phyloP scores from a whole-genome alignment of 1,139 yeast species.

The Debaryomyces psychrophilus region DNA sequence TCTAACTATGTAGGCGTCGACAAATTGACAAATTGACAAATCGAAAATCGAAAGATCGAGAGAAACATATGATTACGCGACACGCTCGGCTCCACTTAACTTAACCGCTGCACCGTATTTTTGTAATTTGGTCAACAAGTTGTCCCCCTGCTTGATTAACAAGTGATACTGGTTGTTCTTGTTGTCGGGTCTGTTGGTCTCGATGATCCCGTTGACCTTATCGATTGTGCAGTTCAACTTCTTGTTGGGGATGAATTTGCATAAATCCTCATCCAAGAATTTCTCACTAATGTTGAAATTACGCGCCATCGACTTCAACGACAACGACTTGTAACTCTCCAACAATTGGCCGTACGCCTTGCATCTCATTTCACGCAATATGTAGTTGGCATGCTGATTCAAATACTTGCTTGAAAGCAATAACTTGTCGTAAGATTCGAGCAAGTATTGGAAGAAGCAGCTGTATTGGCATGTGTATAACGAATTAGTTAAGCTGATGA shows the following conservation, averaged over 20 bases:
- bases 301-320: constrained; percentile 89
- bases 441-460: constrained; percentile 74
- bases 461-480: constrained; percentile 89
- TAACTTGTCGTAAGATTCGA: constrained; percentile 77
- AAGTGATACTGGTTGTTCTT: constrained; percentile 92
- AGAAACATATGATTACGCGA: constrained; percentile 20
- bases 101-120: constrained; percentile 97
- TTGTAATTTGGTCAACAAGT: constrained; percentile 88
- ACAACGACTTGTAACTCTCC: constrained; percentile 90
- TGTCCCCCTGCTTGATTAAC: constrained; percentile 90
- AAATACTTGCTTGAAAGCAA: constrained; percentile 76
- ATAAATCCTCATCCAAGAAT: constrained; percentile 78
- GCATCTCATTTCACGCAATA: constrained; percentile 90
- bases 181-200: constrained; percentile 94
- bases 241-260: constrained; percentile 90
- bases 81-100: constrained; percentile 86
- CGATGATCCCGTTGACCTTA: constrained; percentile 92
- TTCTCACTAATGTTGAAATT: constrained; percentile 87
- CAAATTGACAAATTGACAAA: too few relatives aligned
- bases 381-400: constrained; percentile 77
- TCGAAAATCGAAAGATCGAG: too few relatives aligned
- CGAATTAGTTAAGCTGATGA: constrained; percentile 81
- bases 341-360: constrained; percentile 93
- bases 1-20: not conserved
- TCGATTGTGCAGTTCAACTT: constrained; percentile 95